Evolutionary conservation across 257 asterid species (phyloP).

Genomic region (Solanum chaucha): DNA sequence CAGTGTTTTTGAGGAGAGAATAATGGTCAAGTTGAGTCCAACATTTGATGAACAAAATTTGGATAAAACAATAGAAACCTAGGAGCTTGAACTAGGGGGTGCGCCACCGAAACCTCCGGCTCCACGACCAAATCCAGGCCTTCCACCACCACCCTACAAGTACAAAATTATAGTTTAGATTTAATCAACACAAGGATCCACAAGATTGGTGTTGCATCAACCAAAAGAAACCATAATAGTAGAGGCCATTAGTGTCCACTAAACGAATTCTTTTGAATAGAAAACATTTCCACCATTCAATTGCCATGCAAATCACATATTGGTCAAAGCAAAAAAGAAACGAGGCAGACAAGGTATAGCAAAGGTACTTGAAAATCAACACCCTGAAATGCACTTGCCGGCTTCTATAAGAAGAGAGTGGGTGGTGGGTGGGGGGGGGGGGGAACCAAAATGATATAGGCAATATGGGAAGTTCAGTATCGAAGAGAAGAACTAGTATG

Average conservation of each 20-base stretch:
- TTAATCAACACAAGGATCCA: background rate
- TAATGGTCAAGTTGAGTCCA: background rate
- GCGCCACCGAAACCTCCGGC: conserved; percentile 25
- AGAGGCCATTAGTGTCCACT: background rate
- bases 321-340: background rate
- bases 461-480: background rate
- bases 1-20: background rate
- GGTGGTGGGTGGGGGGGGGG: too few relatives aligned
- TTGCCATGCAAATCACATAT: background rate
- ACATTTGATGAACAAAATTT: background rate
- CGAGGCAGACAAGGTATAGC: background rate
- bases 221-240: background rate
- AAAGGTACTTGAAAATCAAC: background rate
- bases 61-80: background rate
- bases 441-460: background rate
- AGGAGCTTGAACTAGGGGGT: conserved; percentile 36
- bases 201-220: background rate
- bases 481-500: background rate
- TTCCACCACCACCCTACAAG: conserved; percentile 22
- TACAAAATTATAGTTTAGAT: background rate
- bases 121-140: conserved; percentile 32
- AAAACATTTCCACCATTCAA: background rate
- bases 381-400: background rate
- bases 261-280: background rate
- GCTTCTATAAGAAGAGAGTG: background rate